Conservation (phyloP, 257 asterid species). For the Ocimum tenuiflorum region DNA sequence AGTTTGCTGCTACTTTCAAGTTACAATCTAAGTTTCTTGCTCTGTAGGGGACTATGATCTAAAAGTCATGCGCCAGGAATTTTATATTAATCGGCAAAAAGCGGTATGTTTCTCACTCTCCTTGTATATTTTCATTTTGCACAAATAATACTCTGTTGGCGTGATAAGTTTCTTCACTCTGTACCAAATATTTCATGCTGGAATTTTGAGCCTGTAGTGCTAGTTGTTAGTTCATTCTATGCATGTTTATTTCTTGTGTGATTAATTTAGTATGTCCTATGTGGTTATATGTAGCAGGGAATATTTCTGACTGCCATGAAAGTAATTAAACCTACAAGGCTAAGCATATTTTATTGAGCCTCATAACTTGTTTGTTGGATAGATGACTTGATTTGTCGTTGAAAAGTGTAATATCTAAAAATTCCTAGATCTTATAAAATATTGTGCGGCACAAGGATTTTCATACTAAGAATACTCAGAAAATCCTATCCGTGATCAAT, state of each 20-base stretch:
- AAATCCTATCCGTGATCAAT: neutral
- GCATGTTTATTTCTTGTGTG: too few relatives aligned
- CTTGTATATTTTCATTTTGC: constrained; percentile 14
- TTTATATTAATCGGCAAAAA: constrained; percentile 82
- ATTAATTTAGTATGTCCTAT: neutral
- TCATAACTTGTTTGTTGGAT: too few relatives aligned
- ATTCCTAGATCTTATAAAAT: neutral
- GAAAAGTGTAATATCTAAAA: neutral
- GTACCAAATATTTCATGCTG: neutral
- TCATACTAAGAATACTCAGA: neutral
- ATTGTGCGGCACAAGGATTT: neutral
- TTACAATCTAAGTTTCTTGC: constrained; percentile 5
- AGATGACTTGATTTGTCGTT: too few relatives aligned
- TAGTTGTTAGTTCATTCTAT: neutral
- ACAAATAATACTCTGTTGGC: constrained; percentile 2
- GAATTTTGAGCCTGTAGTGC: neutral
- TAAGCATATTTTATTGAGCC: too few relatives aligned
- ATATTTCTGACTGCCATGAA: too few relatives aligned
- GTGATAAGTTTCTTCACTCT: constrained; percentile 5
- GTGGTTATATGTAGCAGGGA: neutral
- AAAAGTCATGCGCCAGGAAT: constrained; percentile 98
- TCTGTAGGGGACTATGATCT: constrained; percentile 87
- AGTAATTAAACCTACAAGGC: too few relatives aligned
- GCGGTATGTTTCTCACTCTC: constrained; percentile 44
- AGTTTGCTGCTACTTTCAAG: constrained; percentile 9